These are phyloP conservation scores for Andrographis paniculata DNA, from an alignment of 305 asterid genomes.

Conservation along the genomic window DNA sequence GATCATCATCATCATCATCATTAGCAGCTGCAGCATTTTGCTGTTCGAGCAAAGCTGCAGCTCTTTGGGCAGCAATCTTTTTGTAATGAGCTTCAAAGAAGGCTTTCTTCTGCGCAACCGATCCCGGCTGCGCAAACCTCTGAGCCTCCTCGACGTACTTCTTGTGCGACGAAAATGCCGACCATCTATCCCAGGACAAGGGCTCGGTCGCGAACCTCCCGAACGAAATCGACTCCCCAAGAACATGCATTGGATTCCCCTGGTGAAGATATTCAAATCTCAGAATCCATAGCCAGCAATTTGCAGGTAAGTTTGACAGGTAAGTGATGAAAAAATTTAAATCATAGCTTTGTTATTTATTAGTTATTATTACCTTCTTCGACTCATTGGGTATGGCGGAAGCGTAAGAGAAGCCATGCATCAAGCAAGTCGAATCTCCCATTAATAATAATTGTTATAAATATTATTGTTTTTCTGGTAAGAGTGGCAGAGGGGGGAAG, in stretches of 20 bases:
- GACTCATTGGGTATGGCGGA: slow-evolving; percentile 53
- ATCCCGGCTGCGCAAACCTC: slow-evolving; percentile 72
- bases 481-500: too few relatives aligned
- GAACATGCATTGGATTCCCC: slow-evolving; percentile 56
- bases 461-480: too few relatives aligned
- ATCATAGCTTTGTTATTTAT: too few relatives aligned
- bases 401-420: slow-evolving; percentile 67
- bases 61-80: slow-evolving; percentile 75
- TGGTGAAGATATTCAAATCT: too few relatives aligned
- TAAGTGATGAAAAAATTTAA: not conserved
- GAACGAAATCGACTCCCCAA: slow-evolving; percentile 70
- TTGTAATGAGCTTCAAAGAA: slow-evolving; percentile 97
- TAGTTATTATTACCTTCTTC: slow-evolving; percentile 42
- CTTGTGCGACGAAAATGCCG: slow-evolving; percentile 58
- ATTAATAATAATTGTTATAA: too few relatives aligned
- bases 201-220: slow-evolving; percentile 72
- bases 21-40: slow-evolving; percentile 29
- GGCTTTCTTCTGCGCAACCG: slow-evolving; percentile 91
- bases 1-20: slow-evolving; percentile 11
- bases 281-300: too few relatives aligned
- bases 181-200: slow-evolving; percentile 77
- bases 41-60: slow-evolving; percentile 57
- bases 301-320: not conserved
- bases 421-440: slow-evolving; percentile 78
- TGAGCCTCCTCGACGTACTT: slow-evolving; percentile 86